phyloP scores from a whole-genome alignment of 2,329 filamentous ascomycete species.

The Aspergillus nomiae region DNA sequence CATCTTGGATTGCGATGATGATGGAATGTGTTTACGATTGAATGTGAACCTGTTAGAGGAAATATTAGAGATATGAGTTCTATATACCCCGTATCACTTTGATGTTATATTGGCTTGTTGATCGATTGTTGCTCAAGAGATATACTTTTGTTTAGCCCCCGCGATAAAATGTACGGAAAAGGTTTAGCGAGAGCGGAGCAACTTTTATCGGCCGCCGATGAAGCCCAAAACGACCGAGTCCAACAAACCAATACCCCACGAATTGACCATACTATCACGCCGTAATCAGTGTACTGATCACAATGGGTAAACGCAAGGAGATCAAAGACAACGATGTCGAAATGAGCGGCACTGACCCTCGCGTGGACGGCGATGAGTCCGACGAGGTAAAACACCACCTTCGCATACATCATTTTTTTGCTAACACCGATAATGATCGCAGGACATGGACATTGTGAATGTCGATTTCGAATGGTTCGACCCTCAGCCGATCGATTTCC shows the following conservation, averaged over 20 bases:
- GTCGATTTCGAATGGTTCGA: slow-evolving; percentile 99
- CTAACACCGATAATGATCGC: not conserved
- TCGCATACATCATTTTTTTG: not conserved
- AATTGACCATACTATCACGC: not conserved
- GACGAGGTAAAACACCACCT: slow-evolving; percentile 38
- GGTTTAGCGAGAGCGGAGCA: slow-evolving; percentile 12
- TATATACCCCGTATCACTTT: not conserved
- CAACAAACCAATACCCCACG: not conserved
- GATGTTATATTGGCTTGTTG: no score
- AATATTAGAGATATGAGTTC: not conserved
- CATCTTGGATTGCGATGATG: not conserved
- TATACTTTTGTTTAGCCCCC: not conserved
- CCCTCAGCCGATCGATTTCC: slow-evolving; percentile 89
- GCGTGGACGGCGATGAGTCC: slow-evolving; percentile 39
- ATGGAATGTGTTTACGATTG: not conserved
- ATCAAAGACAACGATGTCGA: slow-evolving; percentile 48
- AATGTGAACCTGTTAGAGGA: no score
- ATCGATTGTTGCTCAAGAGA: no score
- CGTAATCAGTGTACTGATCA: slow-evolving; percentile 24
- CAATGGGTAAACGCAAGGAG: slow-evolving; percentile 56
- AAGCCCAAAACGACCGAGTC: not conserved
- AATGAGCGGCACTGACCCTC: slow-evolving; percentile 46
- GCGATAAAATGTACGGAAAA: slow-evolving; percentile 4
- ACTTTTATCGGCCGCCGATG: slow-evolving; percentile 11
- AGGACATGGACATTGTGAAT: slow-evolving; percentile 90